Percentiles rank a stretch among this genome's conserved stretches.
These are phyloP conservation scores for Roridomyces roridus DNA, from an alignment of 768 basidiomycete genomes.

Conservation along the genomic window DNA sequence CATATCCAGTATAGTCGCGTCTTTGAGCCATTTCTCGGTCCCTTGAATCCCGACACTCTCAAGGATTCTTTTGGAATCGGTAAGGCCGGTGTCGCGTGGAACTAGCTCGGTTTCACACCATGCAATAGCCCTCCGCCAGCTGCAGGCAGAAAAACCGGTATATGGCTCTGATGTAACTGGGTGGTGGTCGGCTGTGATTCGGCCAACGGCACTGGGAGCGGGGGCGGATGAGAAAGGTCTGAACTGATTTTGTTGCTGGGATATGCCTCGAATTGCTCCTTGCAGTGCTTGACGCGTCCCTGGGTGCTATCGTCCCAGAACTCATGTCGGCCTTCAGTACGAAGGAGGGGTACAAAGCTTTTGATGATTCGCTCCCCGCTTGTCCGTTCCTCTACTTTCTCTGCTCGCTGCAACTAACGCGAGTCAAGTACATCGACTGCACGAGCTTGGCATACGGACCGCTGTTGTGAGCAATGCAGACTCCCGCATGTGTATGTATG, in stretches of 20 bases:
- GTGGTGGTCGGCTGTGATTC: constrained; percentile 86
- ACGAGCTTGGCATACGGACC: constrained; percentile 49
- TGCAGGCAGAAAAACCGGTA: constrained; percentile 64
- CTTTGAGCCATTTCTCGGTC: constrained; percentile 73
- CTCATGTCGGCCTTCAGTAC: constrained; percentile 77
- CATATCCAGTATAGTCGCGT: constrained; percentile 68
- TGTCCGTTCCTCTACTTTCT: constrained; percentile 40
- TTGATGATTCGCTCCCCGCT: constrained; percentile 54
- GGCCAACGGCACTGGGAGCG: constrained; percentile 74
- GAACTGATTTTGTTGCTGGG: constrained; percentile 21
- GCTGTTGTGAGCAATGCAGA: constrained; percentile 79
- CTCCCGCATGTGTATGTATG: constrained; percentile 68
- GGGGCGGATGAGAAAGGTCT: constrained; percentile 67
- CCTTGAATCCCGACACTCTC: constrained; percentile 57
- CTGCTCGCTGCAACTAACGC: neutral
- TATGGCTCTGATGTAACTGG: constrained; percentile 59
- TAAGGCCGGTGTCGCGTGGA: constrained; percentile 33
- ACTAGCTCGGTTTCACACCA: constrained; percentile 3
- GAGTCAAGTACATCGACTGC: constrained; percentile 52
- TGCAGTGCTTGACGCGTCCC: constrained; percentile 58
- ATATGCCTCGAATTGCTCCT: neutral
- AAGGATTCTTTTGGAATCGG: constrained; percentile 66
- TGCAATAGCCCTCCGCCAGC: constrained; percentile 46
- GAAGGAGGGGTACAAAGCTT: constrained; percentile 69
- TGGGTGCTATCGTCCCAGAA: constrained; percentile 60